A percentile compares a stretch with the other conserved stretches of the same genome.
Conservation (phyloP, 1,284 basidiomycete species). For the Cryptococcus deneoformans region DNA sequence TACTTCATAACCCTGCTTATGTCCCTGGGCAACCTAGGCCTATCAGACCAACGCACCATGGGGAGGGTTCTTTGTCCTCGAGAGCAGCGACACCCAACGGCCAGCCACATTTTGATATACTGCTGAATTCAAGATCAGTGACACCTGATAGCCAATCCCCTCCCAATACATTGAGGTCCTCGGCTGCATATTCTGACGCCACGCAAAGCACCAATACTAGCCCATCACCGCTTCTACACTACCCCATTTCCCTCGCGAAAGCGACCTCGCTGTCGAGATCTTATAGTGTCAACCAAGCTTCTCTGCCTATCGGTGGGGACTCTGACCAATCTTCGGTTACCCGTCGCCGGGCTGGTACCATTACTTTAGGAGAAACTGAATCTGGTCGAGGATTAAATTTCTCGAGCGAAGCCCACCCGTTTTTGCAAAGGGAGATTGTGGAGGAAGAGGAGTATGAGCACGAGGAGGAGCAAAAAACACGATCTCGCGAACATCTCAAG, state of each 20-base stretch:
- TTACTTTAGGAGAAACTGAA: conserved; percentile 4
- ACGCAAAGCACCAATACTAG: not conserved
- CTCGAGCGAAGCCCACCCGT: not conserved
- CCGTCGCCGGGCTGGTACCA: conserved; percentile 15
- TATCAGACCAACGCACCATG: conserved; percentile 28
- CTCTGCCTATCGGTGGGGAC: not conserved
- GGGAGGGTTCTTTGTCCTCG: conserved; percentile 26
- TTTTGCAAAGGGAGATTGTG: conserved; percentile 11
- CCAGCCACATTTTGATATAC: conserved; percentile 8
- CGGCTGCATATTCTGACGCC: conserved; percentile 7
- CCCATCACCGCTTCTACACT: conserved; percentile 1
- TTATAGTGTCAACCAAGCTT: not conserved
- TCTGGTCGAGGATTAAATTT: conserved; percentile 1
- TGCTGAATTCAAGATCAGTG: conserved; percentile 16
- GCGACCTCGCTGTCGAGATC: conserved; percentile 4
- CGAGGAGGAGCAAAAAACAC: conserved; percentile 5
- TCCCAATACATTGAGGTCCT: conserved; percentile 1
- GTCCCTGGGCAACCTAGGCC: conserved; percentile 44
- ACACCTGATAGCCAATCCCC: conserved; percentile 21
- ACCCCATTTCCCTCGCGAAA: conserved; percentile 5
- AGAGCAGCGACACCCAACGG: conserved; percentile 23
- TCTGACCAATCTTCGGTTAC: not conserved
- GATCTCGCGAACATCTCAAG: not conserved
- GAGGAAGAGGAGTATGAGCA: conserved; percentile 14
- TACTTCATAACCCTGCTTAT: conserved; percentile 24